These are phyloP conservation scores for Trypanosoma avium DNA, from an alignment of 208 protist genomes.

Conservation along the genomic window DNA sequence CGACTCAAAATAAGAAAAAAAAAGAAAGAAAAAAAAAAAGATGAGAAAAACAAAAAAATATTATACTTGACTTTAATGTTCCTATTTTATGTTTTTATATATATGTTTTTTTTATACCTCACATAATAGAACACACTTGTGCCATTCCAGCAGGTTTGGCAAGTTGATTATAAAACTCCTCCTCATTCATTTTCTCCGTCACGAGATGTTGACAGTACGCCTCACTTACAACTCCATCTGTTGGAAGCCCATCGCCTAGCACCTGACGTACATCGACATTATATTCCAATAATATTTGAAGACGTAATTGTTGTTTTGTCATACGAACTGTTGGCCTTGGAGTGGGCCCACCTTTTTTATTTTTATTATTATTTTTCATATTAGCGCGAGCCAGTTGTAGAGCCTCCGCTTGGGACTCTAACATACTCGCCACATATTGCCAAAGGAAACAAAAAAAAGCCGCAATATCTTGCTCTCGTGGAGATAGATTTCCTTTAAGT, in stretches of 20 bases:
- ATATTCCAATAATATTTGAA: slow-evolving; percentile 34
- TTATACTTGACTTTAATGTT: neutral
- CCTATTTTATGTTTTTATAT: neutral
- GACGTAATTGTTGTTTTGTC: slow-evolving; percentile 33
- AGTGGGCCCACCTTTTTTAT: too few relatives aligned
- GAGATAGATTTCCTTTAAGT: neutral
- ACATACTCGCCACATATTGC: slow-evolving; percentile 23
- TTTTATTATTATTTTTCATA: neutral
- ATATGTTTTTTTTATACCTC: neutral
- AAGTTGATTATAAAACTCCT: slow-evolving; percentile 34
- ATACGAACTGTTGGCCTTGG: slow-evolving; percentile 17
- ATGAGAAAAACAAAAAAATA: neutral
- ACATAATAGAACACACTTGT: slow-evolving; percentile 28
- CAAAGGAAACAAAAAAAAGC: slow-evolving; percentile 34
- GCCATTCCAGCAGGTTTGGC: slow-evolving; percentile 32
- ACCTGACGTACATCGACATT: slow-evolving; percentile 28
- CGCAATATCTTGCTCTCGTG: slow-evolving; percentile 16
- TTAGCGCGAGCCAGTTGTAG: neutral
- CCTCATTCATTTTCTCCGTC: slow-evolving; percentile 22
- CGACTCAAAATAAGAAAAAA: too few relatives aligned
- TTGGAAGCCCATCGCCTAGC: slow-evolving; percentile 25
- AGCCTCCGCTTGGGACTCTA: slow-evolving; percentile 21
- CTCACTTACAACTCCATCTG: neutral
- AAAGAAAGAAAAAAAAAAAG: neutral
- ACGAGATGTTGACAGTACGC: slow-evolving; percentile 17